Percentiles rank a stretch among this genome's conserved stretches.
Evolutionary conservation across 345 rosid genomes (phyloP).

Genomic region (Mallotus nudiflorus): DNA sequence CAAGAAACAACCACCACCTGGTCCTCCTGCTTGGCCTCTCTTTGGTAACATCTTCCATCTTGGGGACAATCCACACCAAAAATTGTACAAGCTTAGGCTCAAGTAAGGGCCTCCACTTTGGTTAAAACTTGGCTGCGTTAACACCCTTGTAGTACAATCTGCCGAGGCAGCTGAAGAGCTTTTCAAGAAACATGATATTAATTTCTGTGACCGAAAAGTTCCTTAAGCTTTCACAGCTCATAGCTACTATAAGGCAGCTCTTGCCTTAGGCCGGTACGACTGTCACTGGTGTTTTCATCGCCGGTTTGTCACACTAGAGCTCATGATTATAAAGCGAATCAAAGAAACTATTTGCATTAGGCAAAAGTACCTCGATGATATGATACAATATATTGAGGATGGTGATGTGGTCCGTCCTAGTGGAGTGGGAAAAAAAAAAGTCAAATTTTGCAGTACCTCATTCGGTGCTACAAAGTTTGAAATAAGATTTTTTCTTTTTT

Average conservation of each 20-base stretch:
- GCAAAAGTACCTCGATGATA: not conserved
- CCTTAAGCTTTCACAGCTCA: not conserved
- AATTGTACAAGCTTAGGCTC: not conserved
- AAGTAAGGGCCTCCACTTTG: slow-evolving; percentile 27
- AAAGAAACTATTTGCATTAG: not conserved
- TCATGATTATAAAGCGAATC: not conserved
- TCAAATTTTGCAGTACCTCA: too few relatives aligned
- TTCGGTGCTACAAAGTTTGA: too few relatives aligned
- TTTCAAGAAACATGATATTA: slow-evolving; percentile 23
- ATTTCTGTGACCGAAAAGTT: slow-evolving; percentile 5
- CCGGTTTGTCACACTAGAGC: not conserved
- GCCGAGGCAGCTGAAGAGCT: slow-evolving; percentile 23
- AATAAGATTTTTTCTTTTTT: too few relatives aligned
- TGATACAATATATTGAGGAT: not conserved
- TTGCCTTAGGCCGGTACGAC: not conserved
- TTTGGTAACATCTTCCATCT: slow-evolving; percentile 28
- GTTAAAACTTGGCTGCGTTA: slow-evolving; percentile 20
- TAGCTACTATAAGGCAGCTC: slow-evolving; percentile 15
- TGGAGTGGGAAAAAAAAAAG: too few relatives aligned
- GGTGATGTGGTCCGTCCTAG: too few relatives aligned
- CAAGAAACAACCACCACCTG: slow-evolving; percentile 13
- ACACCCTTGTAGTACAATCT: slow-evolving; percentile 26
- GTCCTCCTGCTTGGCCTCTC: slow-evolving; percentile 18
- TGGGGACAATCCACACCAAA: slow-evolving; percentile 22
- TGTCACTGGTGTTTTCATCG: not conserved